Base-by-base conservation (phyloP, 306 rosid genomes). In the Pterocarpus macrocarpus region DNA sequence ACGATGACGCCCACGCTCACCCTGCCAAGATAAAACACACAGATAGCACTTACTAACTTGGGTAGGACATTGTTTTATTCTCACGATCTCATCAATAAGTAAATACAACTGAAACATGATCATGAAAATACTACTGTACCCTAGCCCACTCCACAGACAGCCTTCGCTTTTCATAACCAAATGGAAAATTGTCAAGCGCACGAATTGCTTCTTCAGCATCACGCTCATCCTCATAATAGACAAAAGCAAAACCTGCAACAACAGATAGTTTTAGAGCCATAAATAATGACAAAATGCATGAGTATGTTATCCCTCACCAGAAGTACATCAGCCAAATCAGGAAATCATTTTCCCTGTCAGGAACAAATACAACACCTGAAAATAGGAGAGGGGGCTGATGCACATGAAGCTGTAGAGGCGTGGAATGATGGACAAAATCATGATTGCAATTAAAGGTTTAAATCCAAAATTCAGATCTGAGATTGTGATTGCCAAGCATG, bases 321-420 rank as follows among this genome's bases (percentile, higher is more conserved):
- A 71, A 93, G 87, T 73, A 88, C 92, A 92, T 85, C 90, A 90
- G 86, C 90, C 94, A 87, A 87, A 85, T 84, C 84, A 69, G 69
- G 85, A 85, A 82, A 83, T 89, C 73, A 82, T 86, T 81, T 89
- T 71, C 90, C 97, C 91, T 73, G 81, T 78, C 85, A 86, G 75
- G 87, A 89, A 89, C 94, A 90, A 84, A 84, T 88, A 93, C 97
- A 92, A 93, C 95, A 96, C 99, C 99, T 96, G 94, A 88, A 93
- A 43, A 80, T 82, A 88, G 36, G 91, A 45, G 92, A 86, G 87
- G 88, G 86, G 97, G 85, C 61, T 55, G 98, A 90, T 87, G 91
- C 80, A 90, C 91, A 91, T 83, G 88, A 85, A 87, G 94, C 90
- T 64, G 99, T 89, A 88, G 98, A 87, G 90, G 88, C 86, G 87